Conservation (phyloP, 2,329 filamentous ascomycete species). For the Fusarium clavum region DNA sequence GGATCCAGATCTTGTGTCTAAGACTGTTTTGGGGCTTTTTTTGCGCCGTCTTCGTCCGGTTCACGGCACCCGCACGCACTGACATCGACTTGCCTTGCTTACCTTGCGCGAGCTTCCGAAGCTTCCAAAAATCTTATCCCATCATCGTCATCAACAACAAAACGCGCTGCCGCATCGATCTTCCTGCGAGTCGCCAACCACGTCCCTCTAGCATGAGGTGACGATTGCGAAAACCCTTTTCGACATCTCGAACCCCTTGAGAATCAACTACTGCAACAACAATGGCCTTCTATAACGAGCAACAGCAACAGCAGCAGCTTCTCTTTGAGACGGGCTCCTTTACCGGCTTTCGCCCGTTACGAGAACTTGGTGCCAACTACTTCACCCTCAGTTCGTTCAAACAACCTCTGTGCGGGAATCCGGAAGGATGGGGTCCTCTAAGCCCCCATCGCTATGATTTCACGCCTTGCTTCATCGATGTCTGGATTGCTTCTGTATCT, state of each 20-base stretch:
- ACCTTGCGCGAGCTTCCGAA: conserved; percentile 30
- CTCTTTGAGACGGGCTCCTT: conserved; percentile 70
- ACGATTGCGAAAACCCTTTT: conserved; percentile 61
- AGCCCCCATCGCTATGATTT: conserved; percentile 91
- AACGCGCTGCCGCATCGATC: conserved; percentile 31
- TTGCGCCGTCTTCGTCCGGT: conserved; percentile 6
- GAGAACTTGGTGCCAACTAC: conserved; percentile 68
- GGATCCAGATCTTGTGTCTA: conserved; percentile 21
- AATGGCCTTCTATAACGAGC: conserved; percentile 52
- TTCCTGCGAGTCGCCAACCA: conserved; percentile 2
- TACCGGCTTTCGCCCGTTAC: conserved; percentile 65
- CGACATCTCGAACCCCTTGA: conserved; percentile 11
- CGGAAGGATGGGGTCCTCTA: conserved; percentile 94
- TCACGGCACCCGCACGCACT: conserved; percentile 19
- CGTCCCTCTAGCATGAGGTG: conserved; percentile 48
- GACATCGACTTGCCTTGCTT: conserved; percentile 20
- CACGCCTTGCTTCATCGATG: conserved; percentile 96
- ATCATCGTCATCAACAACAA: conserved; percentile 1
- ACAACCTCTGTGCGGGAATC: conserved; percentile 87
- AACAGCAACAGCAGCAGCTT: conserved; percentile 64
- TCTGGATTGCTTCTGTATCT: conserved; percentile 84
- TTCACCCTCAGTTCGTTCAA: conserved; percentile 64
- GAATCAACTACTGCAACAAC: conserved; percentile 33
- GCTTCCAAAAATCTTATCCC: conserved; percentile 24
- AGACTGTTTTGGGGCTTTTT: conserved; percentile 8